These are phyloP conservation scores for Aspergillus sp. DNA, from an alignment of 2,329 filamentous ascomycete species.

Conservation along the genomic window DNA sequence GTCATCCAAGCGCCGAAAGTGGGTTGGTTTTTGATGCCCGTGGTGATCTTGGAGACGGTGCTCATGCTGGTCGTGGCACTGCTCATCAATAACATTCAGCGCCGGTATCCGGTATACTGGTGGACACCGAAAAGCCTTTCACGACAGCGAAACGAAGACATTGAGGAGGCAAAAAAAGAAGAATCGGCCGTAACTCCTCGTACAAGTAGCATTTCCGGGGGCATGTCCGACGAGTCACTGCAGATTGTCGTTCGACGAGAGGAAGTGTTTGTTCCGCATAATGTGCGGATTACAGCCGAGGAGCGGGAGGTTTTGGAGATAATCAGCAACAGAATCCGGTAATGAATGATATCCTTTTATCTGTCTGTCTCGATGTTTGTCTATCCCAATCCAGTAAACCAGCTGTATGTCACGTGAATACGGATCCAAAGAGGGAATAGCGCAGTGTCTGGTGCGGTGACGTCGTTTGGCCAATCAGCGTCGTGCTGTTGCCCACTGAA, in stretches of 20 bases:
- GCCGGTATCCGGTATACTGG: constrained; percentile 63
- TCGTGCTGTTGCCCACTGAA: constrained; percentile 15
- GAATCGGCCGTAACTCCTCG: constrained; percentile 9
- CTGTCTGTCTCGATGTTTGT: background rate
- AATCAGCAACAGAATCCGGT: constrained; percentile 27
- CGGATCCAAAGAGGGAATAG: constrained; percentile 15
- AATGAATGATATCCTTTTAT: background rate
- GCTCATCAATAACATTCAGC: constrained; percentile 60
- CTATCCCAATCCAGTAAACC: background rate
- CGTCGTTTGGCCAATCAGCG: constrained; percentile 19
- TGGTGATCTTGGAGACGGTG: constrained; percentile 52
- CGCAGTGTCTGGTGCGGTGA: constrained; percentile 20
- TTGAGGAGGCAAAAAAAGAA: constrained; percentile 14
- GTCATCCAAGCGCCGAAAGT: constrained; percentile 48
- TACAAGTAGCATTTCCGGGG: constrained; percentile 11
- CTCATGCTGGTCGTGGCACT: constrained; percentile 58
- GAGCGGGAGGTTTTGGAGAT: constrained; percentile 25
- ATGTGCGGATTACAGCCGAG: constrained; percentile 24
- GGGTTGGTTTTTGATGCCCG: constrained; percentile 61
- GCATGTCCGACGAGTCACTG: constrained; percentile 14
- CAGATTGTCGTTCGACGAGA: constrained; percentile 24
- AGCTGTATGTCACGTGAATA: constrained; percentile 9
- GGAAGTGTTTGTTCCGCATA: constrained; percentile 24
- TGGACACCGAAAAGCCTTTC: constrained; percentile 37
- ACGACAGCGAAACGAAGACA: constrained; percentile 5